Base-by-base conservation (phyloP, 306 rosid genomes). In the Rosa rugosa region DNA sequence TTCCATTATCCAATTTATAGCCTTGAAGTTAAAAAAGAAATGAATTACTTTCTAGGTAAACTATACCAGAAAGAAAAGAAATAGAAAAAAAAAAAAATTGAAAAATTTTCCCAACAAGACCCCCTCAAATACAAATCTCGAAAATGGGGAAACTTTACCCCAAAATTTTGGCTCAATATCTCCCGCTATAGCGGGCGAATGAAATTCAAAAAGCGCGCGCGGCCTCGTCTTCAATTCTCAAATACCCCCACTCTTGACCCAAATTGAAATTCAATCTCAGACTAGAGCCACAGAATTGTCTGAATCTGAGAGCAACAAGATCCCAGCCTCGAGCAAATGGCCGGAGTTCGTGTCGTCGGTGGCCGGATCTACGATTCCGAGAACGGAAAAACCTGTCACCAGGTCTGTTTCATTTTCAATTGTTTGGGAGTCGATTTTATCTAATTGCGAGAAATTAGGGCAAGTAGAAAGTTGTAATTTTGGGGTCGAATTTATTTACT, bases 381-480 rank as follows among this genome's bases (percentile, higher is more conserved):
- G 25, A 83, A 85, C 36, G 96, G 91, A 0, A 86, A 71, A 71
- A 76, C 88, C 51, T 92, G 97, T 54, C 98, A 92, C 63, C 98
- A 92, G 90, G 97, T 66, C 42, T 34, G n/a, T 25, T 63, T 0
- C 20, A 2, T 27, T 31, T 36, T 36, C 22, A 59, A 7, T 62
- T 72, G 2, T 45, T 50, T 0, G 4, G 11, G 44, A 11, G 16
- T 14, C 11, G 14, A 12, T 25, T 60, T 27, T 10, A 25, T 10
- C 4, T 62, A 2, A 12, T 27, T 27, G 6, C 10, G 41, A 16
- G 38, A 46, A 62, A 62, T 12, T 45, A 23, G 64, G 65, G 17
- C 22, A 5, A 0, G 14, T 47, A 5, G 16, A 16, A n/a, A 2
- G 4, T 77, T 36, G 5, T 42, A 5, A 5, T 13, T 27, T 63